Base-by-base conservation (phyloP, 257 asterid genomes). In the Lycium barbarum region DNA sequence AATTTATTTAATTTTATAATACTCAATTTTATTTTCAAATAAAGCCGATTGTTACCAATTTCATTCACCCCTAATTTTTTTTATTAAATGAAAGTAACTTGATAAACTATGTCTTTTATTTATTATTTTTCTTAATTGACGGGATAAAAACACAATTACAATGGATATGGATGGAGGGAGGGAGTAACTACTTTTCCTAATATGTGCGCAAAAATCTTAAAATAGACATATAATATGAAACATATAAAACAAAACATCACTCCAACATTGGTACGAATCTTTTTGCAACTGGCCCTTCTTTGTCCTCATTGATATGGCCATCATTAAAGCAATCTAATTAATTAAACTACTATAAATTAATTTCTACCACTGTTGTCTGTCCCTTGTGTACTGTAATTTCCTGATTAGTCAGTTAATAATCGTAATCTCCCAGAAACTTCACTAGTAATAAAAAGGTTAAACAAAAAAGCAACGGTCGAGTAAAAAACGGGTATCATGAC, bases 401-500 rank as follows among this genome's bases (percentile, higher is more conserved):
- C 65, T 53, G 82, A 76, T 76, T 76, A 76, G 65, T 76, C 63
- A 76, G 82, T 76, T 76, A 76, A 51, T 76, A 6, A 76, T 51
- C 26, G 65, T 78, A 51, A 53, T 49, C 38, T 76, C 82, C 63
- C 45, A 53, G 33, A 78, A 78, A 78, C 65, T 78, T 78, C 65
- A 78, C 65, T 78, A 26, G 33, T 26, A 14, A 38, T 59, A 18
- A 81, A n/a, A 81, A 59, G 36, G 79, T 70, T 70, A 45, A 81
- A 43, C 54, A 62, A 62, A 61, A 61, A 74, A 40, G 83, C 80
- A 82, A 78, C 89, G 87, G 87, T 74, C 85, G 81, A 85, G 71
- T 83, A 67, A 22, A 57, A 66, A 84, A 80, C 80, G 85, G 85
- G 83, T 26, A 87, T 85, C 81, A 84, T 81, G 87, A 79, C 88